Evolutionary conservation across 257 asterid species (phyloP).

Genomic region (Vinca minor): DNA sequence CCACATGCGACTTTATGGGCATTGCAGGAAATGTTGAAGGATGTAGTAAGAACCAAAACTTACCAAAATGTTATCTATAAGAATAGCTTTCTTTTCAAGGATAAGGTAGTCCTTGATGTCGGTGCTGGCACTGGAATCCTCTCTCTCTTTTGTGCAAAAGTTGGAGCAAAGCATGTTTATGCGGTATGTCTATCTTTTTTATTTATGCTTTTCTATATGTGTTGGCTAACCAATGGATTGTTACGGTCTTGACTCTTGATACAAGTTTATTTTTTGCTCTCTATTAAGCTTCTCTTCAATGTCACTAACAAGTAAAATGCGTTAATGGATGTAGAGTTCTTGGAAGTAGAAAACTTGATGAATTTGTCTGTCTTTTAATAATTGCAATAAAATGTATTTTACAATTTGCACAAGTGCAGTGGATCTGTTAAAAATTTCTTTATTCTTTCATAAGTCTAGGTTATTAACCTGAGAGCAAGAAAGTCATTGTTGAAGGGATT

Average conservation of each 20-base stretch:
- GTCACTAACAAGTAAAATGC: no score
- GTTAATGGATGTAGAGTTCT: no score
- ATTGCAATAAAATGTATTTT: no score
- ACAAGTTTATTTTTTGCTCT: not conserved
- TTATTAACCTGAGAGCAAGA: not conserved
- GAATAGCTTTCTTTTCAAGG: slow-evolving; percentile 81
- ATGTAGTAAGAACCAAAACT: slow-evolving; percentile 75
- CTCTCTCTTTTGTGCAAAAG: slow-evolving; percentile 96
- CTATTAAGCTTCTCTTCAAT: not conserved
- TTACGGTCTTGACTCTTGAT: no score
- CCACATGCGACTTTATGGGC: slow-evolving; percentile 8
- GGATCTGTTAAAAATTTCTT: not conserved
- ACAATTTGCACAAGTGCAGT: no score
- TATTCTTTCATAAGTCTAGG: not conserved
- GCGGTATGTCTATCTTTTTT: slow-evolving; percentile 29
- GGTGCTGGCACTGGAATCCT: slow-evolving; percentile 99
- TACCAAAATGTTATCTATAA: slow-evolving; percentile 84
- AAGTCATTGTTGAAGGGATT: no score
- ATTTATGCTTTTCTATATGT: not conserved
- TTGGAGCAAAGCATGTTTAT: slow-evolving; percentile 72
- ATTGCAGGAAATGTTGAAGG: slow-evolving; percentile 93
- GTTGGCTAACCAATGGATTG: not conserved
- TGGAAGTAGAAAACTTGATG: no score
- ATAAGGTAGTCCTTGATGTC: slow-evolving; percentile 89
- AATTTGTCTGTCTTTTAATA: no score